Conservation (phyloP, 768 basidiomycete genomes). For the Cystobasidium onofrii region DNA sequence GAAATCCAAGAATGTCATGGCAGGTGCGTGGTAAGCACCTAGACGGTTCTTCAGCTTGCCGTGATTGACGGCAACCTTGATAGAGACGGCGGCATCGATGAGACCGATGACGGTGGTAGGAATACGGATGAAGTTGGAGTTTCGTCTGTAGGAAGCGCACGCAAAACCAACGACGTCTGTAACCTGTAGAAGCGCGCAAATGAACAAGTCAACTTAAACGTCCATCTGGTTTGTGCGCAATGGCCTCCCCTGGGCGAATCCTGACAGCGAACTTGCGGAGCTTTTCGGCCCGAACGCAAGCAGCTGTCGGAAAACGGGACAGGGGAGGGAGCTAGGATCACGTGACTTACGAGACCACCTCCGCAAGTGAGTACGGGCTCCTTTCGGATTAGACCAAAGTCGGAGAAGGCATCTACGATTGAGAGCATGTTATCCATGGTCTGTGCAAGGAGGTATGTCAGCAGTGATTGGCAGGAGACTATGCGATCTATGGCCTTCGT, state of each 20-base stretch:
- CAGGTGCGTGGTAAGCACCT: constrained; percentile 47
- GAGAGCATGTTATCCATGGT: constrained; percentile 47
- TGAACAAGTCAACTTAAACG: neutral
- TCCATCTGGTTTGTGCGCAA: too few species aligned
- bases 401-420: constrained; percentile 47
- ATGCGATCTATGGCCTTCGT: too few species aligned
- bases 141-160: constrained; percentile 45
- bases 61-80: constrained; percentile 48
- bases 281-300: neutral
- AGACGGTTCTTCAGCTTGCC: constrained; percentile 47
- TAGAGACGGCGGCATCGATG: constrained; percentile 47
- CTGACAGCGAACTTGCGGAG: too few species aligned
- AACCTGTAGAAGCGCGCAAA: neutral
- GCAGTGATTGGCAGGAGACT: too few species aligned
- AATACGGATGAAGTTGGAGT: constrained; percentile 46
- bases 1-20: constrained; percentile 47
- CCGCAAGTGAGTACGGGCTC: constrained; percentile 46
- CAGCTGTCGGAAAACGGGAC: neutral
- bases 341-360: constrained; percentile 42
- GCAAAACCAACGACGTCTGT: constrained; percentile 43
- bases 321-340: neutral
- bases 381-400: constrained; percentile 47
- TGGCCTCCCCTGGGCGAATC: too few species aligned
- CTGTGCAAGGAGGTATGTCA: constrained; percentile 21
- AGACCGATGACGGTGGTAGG: constrained; percentile 47